Base-by-base conservation (phyloP, 306 rosid species). In the Rubus idaeus region DNA sequence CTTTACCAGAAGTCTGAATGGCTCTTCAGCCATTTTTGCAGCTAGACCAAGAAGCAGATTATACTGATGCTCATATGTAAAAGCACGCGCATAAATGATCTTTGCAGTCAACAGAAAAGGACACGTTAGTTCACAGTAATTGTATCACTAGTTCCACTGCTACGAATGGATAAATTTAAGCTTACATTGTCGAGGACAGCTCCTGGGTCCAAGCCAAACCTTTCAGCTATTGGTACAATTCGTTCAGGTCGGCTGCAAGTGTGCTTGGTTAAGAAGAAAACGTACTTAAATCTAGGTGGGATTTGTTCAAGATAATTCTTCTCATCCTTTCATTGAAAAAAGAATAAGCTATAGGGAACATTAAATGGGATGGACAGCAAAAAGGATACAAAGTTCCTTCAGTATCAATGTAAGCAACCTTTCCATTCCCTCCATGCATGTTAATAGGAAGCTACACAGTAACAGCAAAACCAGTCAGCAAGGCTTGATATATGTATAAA, bases 51-150 rank as follows among this genome's bases (percentile, higher is more conserved):
- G 95, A 56, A 94, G 91, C 78, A 94, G 97, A 79, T 87, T 91
- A 73, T 77, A 85, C 82, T 94, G 98, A 82, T 94, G 98, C 87
- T 94, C 98, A 16, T 94, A 94, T 4, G 98, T 94, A 75, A 90
- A 94, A 55, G 98, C 98, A 68, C 97, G 98, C 74, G 97, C 98
- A 82, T 94, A 94, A 60, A 94, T 88, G 81, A 94, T 94, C 98
- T 94, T 78, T 16, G 70, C 63, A 86, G 67, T 71, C 68, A 72
- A 30, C 72, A 84, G 72, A 68, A 35, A 70, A 81, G 5, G 45
- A 53, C 4, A 61, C 61, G 55, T 86, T 76, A 82, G 82, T 74
- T 75, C 74, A 57, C 58, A 50, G 6, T 47, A 78, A 56, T 44
- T 76, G 13, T 71, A 64, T 71, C 52, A 40, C 10, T 80, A 63